phyloP scores from a whole-genome alignment of 805 yeast genomes.

The Peterozyma toletana region DNA sequence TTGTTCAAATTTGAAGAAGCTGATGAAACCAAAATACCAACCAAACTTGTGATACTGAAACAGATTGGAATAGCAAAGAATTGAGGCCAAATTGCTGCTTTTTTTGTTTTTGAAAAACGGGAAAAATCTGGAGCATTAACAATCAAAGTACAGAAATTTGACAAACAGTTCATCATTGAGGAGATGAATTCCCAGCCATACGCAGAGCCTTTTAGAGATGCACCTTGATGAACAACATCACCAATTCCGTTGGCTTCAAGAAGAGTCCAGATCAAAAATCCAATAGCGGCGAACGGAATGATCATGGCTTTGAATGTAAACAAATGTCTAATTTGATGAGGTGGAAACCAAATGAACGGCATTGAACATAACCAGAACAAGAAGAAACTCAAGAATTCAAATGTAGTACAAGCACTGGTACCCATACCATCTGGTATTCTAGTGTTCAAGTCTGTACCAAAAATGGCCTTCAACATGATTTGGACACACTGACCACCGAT shows the following conservation, averaged over 20 bases:
- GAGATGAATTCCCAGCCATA: conserved; percentile 80
- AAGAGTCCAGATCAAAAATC: conserved; percentile 77
- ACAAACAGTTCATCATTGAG: conserved; percentile 72
- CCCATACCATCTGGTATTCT: conserved; percentile 51
- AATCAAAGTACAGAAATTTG: conserved; percentile 85
- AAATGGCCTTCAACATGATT: conserved; percentile 69
- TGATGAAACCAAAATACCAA: conserved; percentile 80
- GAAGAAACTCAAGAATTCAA: conserved; percentile 69
- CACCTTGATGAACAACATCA: conserved; percentile 51
- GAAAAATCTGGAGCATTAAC: conserved; percentile 87
- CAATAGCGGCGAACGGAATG: conserved; percentile 80
- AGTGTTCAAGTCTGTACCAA: conserved; percentile 55
- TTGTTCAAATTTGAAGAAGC: conserved; percentile 52
- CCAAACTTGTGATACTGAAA: conserved; percentile 73
- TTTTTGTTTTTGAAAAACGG: conserved; percentile 55
- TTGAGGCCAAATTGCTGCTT: conserved; percentile 44
- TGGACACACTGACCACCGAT: conserved; percentile 80
- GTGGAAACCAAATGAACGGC: conserved; percentile 77
- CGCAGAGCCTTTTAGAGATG: conserved; percentile 47
- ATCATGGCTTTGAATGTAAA: conserved; percentile 76
- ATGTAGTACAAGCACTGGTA: conserved; percentile 59
- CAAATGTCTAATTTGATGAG: conserved; percentile 75
- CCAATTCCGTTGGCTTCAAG: conserved; percentile 79
- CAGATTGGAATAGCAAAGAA: conserved; percentile 64
- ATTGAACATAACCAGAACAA: conserved; percentile 74